phyloP scores from a whole-genome alignment of 305 asterid genomes.

The Solanum aculeatissimum region DNA sequence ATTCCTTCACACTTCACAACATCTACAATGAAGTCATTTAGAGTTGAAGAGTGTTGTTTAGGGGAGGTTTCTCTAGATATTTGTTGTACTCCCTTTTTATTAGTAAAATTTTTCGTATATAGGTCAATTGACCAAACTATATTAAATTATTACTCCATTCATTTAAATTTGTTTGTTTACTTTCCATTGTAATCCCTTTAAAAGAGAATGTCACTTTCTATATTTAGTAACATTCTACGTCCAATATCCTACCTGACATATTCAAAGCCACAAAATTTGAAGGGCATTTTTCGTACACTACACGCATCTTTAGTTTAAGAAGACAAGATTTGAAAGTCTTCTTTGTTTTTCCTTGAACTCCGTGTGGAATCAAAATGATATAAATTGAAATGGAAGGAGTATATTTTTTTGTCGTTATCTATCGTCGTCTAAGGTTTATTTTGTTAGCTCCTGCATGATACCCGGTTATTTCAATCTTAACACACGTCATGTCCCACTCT shows the following conservation, averaged over 20 bases:
- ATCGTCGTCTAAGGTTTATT: background rate
- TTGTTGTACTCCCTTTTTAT: background rate
- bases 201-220: background rate
- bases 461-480: background rate
- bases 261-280: background rate
- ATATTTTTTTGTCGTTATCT: background rate
- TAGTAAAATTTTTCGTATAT: background rate
- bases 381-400: background rate
- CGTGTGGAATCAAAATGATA: background rate
- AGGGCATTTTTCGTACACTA: background rate
- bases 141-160: background rate
- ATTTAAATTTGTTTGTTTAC: background rate
- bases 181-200: background rate
- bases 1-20: background rate
- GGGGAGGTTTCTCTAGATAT: background rate
- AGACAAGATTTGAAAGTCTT: background rate
- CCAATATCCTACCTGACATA: background rate
- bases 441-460: background rate
- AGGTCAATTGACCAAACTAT: background rate
- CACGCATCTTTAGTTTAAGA: background rate
- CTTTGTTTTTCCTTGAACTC: background rate
- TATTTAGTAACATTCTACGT: background rate
- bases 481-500: background rate
- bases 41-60: background rate
- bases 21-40: background rate